Conservation (phyloP, 148 eudicot species). For the Fagopyrum esculentum region DNA sequence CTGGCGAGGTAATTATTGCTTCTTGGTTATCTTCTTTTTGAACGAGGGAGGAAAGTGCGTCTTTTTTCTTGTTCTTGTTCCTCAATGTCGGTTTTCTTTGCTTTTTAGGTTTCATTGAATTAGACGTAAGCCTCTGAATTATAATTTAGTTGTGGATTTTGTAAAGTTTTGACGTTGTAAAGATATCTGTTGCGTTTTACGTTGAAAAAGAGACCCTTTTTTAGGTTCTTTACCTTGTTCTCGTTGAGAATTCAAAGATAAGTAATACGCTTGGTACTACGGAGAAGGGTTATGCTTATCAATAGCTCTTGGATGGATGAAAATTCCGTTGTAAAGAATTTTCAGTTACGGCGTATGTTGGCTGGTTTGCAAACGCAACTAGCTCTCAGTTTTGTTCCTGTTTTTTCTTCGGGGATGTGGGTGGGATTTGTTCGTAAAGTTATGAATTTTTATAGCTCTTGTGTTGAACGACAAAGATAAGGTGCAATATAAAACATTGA, state of each 20-base stretch:
- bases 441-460: neutral
- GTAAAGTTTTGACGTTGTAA: neutral
- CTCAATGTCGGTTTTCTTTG: neutral
- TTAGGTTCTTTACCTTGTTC: neutral
- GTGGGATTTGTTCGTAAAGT: neutral
- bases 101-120: neutral
- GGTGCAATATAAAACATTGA: neutral
- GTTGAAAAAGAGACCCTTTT: neutral
- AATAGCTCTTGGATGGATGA: no score
- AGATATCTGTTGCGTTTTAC: neutral
- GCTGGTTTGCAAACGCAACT: neutral
- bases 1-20: constrained; percentile 59
- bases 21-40: neutral
- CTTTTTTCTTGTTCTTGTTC: neutral
- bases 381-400: neutral
- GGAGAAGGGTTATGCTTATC: neutral
- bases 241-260: neutral
- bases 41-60: neutral
- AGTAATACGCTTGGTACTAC: neutral
- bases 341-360: neutral
- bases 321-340: neutral
- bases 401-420: neutral
- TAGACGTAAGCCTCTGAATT: neutral
- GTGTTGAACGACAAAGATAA: neutral
- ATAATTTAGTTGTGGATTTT: constrained; percentile 1